These are phyloP conservation scores for Kodamaea lidongshanica DNA, from an alignment of 805 yeast species.

Conservation along the genomic window DNA sequence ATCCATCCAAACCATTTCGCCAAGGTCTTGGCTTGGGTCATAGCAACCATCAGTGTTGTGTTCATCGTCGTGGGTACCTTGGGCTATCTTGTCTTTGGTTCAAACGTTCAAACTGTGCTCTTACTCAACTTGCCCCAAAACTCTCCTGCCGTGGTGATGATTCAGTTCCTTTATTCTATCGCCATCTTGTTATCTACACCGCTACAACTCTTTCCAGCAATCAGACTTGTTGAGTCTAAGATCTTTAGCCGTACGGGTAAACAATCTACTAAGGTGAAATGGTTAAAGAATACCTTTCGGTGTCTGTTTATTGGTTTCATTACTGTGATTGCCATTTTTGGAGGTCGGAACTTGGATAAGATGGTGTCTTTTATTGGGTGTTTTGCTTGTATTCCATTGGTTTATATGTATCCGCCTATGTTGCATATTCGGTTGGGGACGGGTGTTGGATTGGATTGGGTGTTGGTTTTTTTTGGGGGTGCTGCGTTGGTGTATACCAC, in stretches of 20 bases:
- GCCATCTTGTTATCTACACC: constrained; percentile 78
- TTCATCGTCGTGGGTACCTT: constrained; percentile 60
- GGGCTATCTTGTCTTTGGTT: constrained; percentile 69
- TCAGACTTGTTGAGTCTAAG: constrained; percentile 61
- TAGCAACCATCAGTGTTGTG: constrained; percentile 53
- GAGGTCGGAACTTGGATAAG: constrained; percentile 62
- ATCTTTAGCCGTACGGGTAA: constrained; percentile 51
- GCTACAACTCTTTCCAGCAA: constrained; percentile 74
- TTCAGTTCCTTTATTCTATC: constrained; percentile 65
- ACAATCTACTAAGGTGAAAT: constrained; percentile 44
- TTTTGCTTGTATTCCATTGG: constrained; percentile 80
- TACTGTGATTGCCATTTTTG: constrained; percentile 54
- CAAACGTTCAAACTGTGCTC: constrained; percentile 58
- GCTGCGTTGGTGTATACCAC: constrained; percentile 64
- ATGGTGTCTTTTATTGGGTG: constrained; percentile 80
- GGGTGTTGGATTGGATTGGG: constrained; percentile 42
- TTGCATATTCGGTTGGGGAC: constrained; percentile 50
- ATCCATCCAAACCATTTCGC: constrained; percentile 69
- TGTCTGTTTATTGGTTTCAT: constrained; percentile 48
- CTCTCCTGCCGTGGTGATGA: constrained; percentile 52
- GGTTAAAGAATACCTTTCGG: constrained; percentile 62
- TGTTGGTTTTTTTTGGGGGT: constrained; percentile 50
- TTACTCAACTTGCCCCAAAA: constrained; percentile 66
- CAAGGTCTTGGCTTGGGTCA: constrained; percentile 53
- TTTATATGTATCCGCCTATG: constrained; percentile 80